phyloP scores from a whole-genome alignment of 2,329 filamentous ascomycete species.

The Arthrobotrys megalospora region DNA sequence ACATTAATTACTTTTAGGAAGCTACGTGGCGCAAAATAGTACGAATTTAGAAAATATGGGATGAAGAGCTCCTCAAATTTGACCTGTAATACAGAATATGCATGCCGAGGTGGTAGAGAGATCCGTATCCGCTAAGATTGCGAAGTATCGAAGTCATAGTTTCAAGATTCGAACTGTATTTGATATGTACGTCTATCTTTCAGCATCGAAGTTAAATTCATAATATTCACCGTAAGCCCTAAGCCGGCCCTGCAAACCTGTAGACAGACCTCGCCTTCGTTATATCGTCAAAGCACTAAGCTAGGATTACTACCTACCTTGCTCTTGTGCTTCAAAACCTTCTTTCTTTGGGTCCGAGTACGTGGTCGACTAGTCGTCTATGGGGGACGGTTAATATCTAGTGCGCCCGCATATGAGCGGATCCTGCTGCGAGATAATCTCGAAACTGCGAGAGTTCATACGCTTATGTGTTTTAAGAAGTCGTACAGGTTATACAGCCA shows the following conservation, averaged over 20 bases:
- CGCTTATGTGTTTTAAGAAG: conserved; percentile 6
- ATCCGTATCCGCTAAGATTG: no score
- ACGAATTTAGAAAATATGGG: conserved; percentile 17
- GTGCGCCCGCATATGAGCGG: background rate
- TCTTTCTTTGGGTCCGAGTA: no score
- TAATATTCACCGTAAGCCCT: no score
- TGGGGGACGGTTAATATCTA: background rate
- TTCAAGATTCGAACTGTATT: no score
- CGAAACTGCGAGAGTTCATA: conserved; percentile 15
- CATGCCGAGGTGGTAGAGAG: no score
- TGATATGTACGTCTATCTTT: no score
- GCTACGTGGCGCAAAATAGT: background rate
- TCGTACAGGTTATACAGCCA: conserved; percentile 4
- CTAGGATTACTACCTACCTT: background rate
- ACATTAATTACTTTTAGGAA: background rate
- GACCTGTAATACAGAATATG: background rate
- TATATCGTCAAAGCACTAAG: background rate
- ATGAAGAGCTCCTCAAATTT: conserved; percentile 35
- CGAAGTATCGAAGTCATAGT: no score
- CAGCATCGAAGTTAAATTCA: no score
- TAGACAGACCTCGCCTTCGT: background rate
- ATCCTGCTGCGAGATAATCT: conserved; percentile 1
- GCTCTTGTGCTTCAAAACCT: no score
- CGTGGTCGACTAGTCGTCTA: no score
- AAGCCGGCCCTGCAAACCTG: no score